Evolutionary conservation across 1,139 yeast species (phyloP), one percentile per base, ranked within the genome.

Genomic region (Pichia kudriavzevii): DNA sequence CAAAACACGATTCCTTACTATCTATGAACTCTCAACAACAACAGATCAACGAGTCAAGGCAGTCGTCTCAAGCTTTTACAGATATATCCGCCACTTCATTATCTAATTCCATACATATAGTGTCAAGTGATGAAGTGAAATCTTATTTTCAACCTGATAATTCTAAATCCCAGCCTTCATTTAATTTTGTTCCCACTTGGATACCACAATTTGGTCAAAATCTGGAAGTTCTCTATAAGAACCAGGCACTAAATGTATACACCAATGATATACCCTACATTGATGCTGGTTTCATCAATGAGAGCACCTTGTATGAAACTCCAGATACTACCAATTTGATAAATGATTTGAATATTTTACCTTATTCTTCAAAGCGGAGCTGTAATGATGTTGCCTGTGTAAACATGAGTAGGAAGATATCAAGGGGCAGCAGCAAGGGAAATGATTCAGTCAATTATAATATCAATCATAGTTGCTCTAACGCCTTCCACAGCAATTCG

Each of bases 151-250:
- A 62, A 35, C 60, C 60, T 6, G 55, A 55, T 11, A 58, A 55
- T 12, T 61, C 59, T 35, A 52, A 57, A 18, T 41, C 49, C n/a
- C 67, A 59, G 35, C 59, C 59, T 19, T 52, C 42, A 8, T 48
- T 52, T 47, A 40, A 47, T 26, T 52, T 57, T 32, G 42, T 50
- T 8, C 59, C 59, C 2, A 35, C 67, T 11, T 69, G 75, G 87
- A 56, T 76, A 1, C 80, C 85, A 0, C 66, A 69, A 34, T 60
- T 69, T n/a, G 69, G 80, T 2, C 60, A 64, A 8, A 67, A 64
- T 35, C 80, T 77, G n/a, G 69, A 69, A 35, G 56, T 77, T 18
- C 58, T 77, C 3, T 80, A 66, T 53, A 76, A 71, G 53, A 75
- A 76, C 46, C 69, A 74, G 30, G 73, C 75, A 28, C 57, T 79